These are phyloP conservation scores for Stipa capillata DNA, from an alignment of 176 grass and related monocot genomes.

Conservation along the genomic window DNA sequence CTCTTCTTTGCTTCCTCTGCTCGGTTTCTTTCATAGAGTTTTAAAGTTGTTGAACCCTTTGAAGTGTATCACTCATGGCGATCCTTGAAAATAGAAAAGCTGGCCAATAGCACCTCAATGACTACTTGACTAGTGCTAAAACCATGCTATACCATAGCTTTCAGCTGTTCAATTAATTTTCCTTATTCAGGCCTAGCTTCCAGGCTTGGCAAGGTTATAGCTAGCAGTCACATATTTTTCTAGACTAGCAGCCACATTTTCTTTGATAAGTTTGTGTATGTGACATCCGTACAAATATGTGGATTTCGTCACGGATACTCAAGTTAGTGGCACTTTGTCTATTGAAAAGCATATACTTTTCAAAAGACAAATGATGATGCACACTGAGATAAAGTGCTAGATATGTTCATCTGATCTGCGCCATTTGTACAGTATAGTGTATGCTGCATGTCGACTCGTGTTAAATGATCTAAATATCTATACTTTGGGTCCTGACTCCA, in stretches of 20 bases:
- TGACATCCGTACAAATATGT: conserved; percentile 14
- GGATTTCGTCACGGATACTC: conserved; percentile 39
- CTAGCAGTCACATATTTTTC: background rate
- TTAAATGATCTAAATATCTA: background rate
- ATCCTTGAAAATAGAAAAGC: background rate
- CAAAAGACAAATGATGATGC: conserved; percentile 44
- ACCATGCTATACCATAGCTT: background rate
- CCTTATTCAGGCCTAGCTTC: background rate
- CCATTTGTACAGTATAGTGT: background rate
- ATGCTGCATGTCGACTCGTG: background rate
- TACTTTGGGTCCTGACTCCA: background rate
- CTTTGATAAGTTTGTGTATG: conserved; percentile 20
- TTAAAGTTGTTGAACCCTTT: background rate
- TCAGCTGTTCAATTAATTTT: background rate
- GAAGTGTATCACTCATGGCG: background rate
- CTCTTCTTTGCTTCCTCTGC: background rate
- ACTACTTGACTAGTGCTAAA: conserved; percentile 1
- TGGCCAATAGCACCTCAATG: background rate
- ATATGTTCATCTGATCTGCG: conserved; percentile 6
- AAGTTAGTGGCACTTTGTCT: conserved; percentile 16
- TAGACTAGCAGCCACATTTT: background rate
- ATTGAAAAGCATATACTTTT: conserved; percentile 24
- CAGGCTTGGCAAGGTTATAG: conserved; percentile 8
- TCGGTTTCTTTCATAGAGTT: background rate
- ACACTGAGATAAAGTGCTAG: conserved; percentile 37